phyloP scores from a whole-genome alignment of 2,329 filamentous ascomycete genomes.

The Geosmithia flava region DNA sequence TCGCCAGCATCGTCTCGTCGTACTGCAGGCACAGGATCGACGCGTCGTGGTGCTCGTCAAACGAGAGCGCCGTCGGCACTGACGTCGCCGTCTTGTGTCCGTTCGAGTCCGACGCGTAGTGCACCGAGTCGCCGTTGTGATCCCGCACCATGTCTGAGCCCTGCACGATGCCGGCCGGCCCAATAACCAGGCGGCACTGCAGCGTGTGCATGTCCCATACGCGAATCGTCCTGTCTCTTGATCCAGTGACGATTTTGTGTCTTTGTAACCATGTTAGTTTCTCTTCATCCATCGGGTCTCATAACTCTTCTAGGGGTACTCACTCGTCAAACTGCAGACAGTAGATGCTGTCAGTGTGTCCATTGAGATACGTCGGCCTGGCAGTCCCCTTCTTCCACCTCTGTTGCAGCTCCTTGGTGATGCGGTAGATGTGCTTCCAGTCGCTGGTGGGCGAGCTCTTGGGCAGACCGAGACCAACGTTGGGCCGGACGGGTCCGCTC shows the following conservation, averaged over 20 bases:
- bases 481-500: slow-evolving; percentile 35
- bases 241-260: slow-evolving; percentile 92
- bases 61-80: slow-evolving; percentile 42
- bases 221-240: slow-evolving; percentile 86
- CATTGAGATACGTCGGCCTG: slow-evolving; percentile 77
- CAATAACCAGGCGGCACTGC: slow-evolving; percentile 76
- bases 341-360: slow-evolving; percentile 92
- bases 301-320: too few species aligned
- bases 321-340: slow-evolving; percentile 97
- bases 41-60: slow-evolving; percentile 65
- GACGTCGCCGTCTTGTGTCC: slow-evolving; percentile 32
- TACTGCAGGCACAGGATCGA: slow-evolving; percentile 94
- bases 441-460: slow-evolving; percentile 49
- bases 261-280: slow-evolving; percentile 34
- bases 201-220: slow-evolving; percentile 92
- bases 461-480: slow-evolving; percentile 45
- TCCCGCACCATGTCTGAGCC: slow-evolving; percentile 37
- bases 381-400: slow-evolving; percentile 74
- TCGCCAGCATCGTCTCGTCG: slow-evolving; percentile 84
- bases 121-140: slow-evolving; percentile 34
- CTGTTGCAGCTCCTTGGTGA: slow-evolving; percentile 60
- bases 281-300: background rate
- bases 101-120: slow-evolving; percentile 43
- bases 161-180: slow-evolving; percentile 55
- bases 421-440: slow-evolving; percentile 78